A percentile compares a stretch with the other conserved stretches of the same genome.
phyloP scores from a whole-genome alignment of 768 basidiomycete species.

The Infundibulicybe gibba region DNA sequence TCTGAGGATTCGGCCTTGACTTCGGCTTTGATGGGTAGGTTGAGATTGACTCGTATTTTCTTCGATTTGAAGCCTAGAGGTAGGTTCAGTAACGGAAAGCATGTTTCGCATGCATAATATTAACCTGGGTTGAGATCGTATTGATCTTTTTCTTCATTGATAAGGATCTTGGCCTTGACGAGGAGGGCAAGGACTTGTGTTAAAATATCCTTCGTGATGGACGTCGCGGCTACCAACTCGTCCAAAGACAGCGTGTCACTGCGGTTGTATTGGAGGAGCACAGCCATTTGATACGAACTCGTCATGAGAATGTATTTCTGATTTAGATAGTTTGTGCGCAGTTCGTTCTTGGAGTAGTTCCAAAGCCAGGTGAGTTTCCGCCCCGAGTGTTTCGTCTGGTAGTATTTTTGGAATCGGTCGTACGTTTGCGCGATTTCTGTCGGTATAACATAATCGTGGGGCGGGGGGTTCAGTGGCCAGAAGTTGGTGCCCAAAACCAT shows the following conservation, averaged over 20 bases:
- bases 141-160: conserved; percentile 85
- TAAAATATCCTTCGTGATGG: conserved; percentile 77
- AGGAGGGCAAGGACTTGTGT: conserved; percentile 69
- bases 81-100: background rate
- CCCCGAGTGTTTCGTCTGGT: conserved; percentile 92
- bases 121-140: conserved; percentile 86
- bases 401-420: conserved; percentile 92
- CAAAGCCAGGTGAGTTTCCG: conserved; percentile 97
- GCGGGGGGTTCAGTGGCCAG: conserved; percentile 89
- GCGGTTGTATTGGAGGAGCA: conserved; percentile 91
- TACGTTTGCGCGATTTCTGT: conserved; percentile 84
- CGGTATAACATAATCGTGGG: conserved; percentile 88
- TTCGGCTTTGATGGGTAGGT: conserved; percentile 93
- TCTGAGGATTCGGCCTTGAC: conserved; percentile 90
- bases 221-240: conserved; percentile 78
- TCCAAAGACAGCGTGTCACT: conserved; percentile 83
- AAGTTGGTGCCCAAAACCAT: conserved; percentile 97
- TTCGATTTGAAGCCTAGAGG: conserved; percentile 80
- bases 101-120: conserved; percentile 8
- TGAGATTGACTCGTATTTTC: conserved; percentile 91
- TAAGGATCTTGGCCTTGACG: conserved; percentile 86
- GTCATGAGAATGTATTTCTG: conserved; percentile 98
- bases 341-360: conserved; percentile 98
- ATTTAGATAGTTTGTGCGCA: conserved; percentile 89
- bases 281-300: conserved; percentile 96